Base-by-base conservation (phyloP, 345 rosid species). In the Pistacia integerrima region DNA sequence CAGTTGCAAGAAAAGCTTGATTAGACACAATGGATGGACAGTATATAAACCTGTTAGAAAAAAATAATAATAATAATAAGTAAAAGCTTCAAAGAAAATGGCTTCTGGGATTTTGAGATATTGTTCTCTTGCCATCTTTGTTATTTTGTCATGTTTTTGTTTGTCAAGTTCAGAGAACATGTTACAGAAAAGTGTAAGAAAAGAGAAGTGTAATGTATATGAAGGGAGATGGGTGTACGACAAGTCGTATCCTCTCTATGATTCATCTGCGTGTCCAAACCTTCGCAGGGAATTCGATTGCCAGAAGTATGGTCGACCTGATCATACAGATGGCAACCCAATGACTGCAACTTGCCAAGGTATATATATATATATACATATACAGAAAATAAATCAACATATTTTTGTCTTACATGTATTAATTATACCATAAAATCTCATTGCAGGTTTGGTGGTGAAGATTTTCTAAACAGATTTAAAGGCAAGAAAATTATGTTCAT, bases 311-410 rank as follows among this genome's bases (percentile, higher is more conserved):
- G 97, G 97, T 51, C 97, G 99, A 35, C 90, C 92, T 5, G 98
- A 93, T 77, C 86, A 61, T 91, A 86, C 62, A 80, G 99, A 76
- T 95, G 99, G 98, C 92, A 90, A 77, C 99, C 99, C 22, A 33
- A 22, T 7, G 64, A 69, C 79, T 93, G 98, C 49, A 78, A 84
- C 80, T 80, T 90, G 80, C 93, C 92, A 0, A 85, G 96, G 99
- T 93, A 70, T 7, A 22, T 30, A 30, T 30, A 30, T 30, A 30
- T 2, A 30, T 30, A 30, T 2, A 30, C 1, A 30, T 30, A 30
- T 25, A 25, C 0, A 25, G 25, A 25, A 25, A 25, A 30, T 30
- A 30, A 30, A 30, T 30, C 33, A 25, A 25, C 25, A 25, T 25
- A 25, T 25, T 0, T 25, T 25, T 25, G 25, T 25, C 25, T 25